A percentile compares a stretch with the other conserved stretches of the same genome.
phyloP scores from a whole-genome alignment of 805 yeast genomes.

The Sugiyamaella boreocaroliniensis region DNA sequence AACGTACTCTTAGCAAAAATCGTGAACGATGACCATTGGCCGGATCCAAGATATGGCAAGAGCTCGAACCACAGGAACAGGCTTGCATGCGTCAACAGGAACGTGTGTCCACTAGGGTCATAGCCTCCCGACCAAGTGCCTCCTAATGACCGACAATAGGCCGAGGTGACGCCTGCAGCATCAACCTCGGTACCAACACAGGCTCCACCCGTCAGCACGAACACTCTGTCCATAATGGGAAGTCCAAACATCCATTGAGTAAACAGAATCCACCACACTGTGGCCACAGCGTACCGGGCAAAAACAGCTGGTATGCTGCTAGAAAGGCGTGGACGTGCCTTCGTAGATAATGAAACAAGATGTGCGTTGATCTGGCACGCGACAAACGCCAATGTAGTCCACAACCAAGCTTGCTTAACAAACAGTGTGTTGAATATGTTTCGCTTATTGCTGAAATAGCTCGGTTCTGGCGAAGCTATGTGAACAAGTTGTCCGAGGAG shows the following conservation, averaged over 20 bases:
- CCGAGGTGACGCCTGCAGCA: conserved; percentile 24
- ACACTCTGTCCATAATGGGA: conserved; percentile 85
- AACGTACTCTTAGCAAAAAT: conserved; percentile 25
- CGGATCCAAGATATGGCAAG: conserved; percentile 30
- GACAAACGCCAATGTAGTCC: conserved; percentile 56
- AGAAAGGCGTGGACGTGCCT: not conserved
- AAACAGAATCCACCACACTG: conserved; percentile 78
- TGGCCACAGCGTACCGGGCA: conserved; percentile 45
- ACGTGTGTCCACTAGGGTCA: conserved; percentile 94
- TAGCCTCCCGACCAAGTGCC: conserved; percentile 82
- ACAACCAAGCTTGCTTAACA: conserved; percentile 89
- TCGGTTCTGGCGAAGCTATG: conserved; percentile 12
- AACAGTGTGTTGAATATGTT: conserved; percentile 66
- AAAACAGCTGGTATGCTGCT: conserved; percentile 2
- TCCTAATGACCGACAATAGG: conserved; percentile 49
- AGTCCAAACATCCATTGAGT: conserved; percentile 83
- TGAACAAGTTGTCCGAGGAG: conserved; percentile 24
- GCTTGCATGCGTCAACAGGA: conserved; percentile 61
- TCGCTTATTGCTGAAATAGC: conserved; percentile 42
- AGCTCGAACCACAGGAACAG: conserved; percentile 62
- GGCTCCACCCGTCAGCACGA: conserved; percentile 73
- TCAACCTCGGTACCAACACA: conserved; percentile 39
- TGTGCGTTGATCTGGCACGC: conserved; percentile 10
- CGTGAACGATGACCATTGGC: conserved; percentile 11
- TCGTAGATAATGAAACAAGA: not conserved